These are phyloP conservation scores for Pichia ethanolica DNA, from an alignment of 805 yeast genomes.

Conservation along the genomic window DNA sequence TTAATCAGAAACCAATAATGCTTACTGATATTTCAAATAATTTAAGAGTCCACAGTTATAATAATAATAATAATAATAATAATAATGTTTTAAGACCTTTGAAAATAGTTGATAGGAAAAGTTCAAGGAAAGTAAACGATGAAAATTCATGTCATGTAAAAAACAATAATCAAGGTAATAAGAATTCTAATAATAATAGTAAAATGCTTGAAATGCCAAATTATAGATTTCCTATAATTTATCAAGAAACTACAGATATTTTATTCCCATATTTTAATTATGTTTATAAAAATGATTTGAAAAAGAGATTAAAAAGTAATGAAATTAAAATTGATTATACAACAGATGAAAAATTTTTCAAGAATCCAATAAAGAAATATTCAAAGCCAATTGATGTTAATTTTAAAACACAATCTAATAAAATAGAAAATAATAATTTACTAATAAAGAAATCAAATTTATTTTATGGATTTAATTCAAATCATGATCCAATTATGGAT, in stretches of 20 bases:
- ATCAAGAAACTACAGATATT: constrained; percentile 1
- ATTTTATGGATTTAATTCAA: neutral
- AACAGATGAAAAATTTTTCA: constrained; percentile 2
- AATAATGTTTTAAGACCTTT: constrained; percentile 2
- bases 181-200: neutral
- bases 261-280: constrained; percentile 12
- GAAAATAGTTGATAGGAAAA: constrained; percentile 5
- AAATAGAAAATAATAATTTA: neutral
- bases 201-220: constrained; percentile 10
- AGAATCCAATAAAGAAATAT: constrained; percentile 14
- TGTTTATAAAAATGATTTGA: neutral
- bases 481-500: constrained; percentile 7
- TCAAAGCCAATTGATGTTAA: constrained; percentile 8
- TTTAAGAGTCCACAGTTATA: neutral
- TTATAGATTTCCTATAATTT: constrained; percentile 11
- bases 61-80: neutral
- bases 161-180: too few species aligned
- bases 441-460: neutral
- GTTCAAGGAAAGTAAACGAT: neutral
- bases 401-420: neutral
- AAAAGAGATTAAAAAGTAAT: neutral
- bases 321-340: constrained; percentile 12
- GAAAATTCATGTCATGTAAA: neutral
- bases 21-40: constrained; percentile 14
- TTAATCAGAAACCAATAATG: constrained; percentile 1